Percentiles rank a stretch among this genome's conserved stretches.
phyloP scores from a whole-genome alignment of 169 alveolate species.

The Perkinsus olseni region DNA sequence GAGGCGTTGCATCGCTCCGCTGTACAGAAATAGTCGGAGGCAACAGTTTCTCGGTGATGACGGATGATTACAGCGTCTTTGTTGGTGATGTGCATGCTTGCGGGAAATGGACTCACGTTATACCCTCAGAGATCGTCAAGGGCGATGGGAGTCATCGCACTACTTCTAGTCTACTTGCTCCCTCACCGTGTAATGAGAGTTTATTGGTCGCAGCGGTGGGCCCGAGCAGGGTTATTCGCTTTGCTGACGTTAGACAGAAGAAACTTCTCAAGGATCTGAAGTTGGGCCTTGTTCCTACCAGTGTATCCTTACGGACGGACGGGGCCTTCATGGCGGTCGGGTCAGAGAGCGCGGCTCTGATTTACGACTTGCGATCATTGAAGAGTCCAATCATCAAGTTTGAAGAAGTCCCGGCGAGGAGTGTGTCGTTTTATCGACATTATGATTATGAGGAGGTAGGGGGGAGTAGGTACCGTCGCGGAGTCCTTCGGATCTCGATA shows the following conservation, averaged over 20 bases:
- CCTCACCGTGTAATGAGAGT: not conserved
- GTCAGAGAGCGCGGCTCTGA: not conserved
- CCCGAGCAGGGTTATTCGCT: not conserved
- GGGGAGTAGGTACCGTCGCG: no score
- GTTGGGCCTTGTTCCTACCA: not conserved
- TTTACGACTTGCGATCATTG: not conserved
- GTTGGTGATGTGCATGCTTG: slow-evolving; percentile 1
- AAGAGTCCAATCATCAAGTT: not conserved
- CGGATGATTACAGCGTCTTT: not conserved
- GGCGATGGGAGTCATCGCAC: not conserved
- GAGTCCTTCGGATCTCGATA: no score
- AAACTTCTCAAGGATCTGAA: not conserved
- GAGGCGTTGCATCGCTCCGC: not conserved
- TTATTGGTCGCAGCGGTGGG: not conserved
- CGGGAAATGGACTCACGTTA: not conserved
- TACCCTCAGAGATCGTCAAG: not conserved
- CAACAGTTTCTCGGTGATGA: not conserved
- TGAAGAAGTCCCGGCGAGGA: not conserved
- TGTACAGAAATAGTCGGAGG: not conserved
- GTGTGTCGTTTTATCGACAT: not conserved
- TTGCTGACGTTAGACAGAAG: not conserved
- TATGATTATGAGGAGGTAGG: not conserved
- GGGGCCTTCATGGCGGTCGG: not conserved
- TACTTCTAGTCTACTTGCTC: not conserved
- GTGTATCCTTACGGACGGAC: not conserved